Base-by-base conservation (phyloP, 148 eudicot genomes). In the Suaeda aralocaspica region DNA sequence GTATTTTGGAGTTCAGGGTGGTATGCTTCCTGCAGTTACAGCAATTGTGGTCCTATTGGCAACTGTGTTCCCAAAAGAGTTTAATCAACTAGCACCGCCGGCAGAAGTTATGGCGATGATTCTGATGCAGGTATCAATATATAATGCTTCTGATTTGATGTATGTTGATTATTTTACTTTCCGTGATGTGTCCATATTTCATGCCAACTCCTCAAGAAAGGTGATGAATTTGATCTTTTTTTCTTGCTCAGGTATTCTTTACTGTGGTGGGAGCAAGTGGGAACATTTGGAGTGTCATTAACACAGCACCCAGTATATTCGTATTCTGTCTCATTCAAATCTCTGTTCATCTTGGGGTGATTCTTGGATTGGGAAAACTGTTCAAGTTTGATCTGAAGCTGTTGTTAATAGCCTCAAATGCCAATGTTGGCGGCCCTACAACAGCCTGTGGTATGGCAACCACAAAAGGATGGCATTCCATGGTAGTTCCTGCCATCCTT, bases 391-490 rank as follows among this genome's bases (percentile, higher is more conserved):
- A 93, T 25, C 78, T 76, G 36, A 93, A 77, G 77, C 66, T 80
- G 42, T 77, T 91, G 80, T 87, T 93, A 36, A 64, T 91, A 21
- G 98, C 97, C 59, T 91, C 97, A 16, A 91, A 93, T 49, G 98
- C 98, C 34, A 93, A 91, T 55, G 91, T 93, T 15, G 98, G 96
- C 30, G 97, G 98, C 24, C 98, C 98, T 30, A 88, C 98, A 22
- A 93, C 97, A 24, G 98, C 98, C 44, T 87, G 92, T 64, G 98
- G 98, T n/a, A 93, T 93, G 98, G 97, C 98, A 11, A 93, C 97
- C 0, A 81, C 96, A 15, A 91, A 93, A 82, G 98, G 96, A 30
- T 93, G 98, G 98, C 79, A 57, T 58, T 88, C 95, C 76, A 70
- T 93, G 50, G 77, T 93, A 25, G 89, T 93, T 65, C 98, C 98